Evolutionary conservation across 805 yeast species (phyloP).

Genomic region (Candida odintsovae): DNA sequence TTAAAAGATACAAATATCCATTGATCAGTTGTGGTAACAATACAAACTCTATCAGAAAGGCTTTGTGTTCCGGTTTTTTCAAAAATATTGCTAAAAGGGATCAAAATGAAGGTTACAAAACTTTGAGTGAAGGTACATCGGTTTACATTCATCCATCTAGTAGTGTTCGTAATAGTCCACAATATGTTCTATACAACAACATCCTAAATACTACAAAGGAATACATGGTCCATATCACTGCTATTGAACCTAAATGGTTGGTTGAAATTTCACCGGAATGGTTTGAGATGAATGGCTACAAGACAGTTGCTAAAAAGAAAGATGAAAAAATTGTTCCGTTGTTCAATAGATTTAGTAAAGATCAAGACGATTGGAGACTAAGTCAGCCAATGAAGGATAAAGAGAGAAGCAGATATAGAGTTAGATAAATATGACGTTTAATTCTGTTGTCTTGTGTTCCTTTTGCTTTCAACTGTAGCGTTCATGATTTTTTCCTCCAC

Average conservation of each 20-base stretch:
- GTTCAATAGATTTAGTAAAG: slow-evolving; percentile 7
- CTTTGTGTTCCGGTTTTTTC: slow-evolving; percentile 65
- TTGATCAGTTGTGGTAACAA: slow-evolving; percentile 49
- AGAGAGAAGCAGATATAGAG: slow-evolving; percentile 5
- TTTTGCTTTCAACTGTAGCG: too few species aligned
- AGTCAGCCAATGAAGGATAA: slow-evolving; percentile 6
- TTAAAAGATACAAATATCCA: slow-evolving; percentile 42
- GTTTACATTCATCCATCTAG: slow-evolving; percentile 89
- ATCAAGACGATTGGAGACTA: slow-evolving; percentile 10
- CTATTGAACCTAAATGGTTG: slow-evolving; percentile 80
- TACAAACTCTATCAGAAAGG: slow-evolving; percentile 50
- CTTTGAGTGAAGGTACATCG: slow-evolving; percentile 63
- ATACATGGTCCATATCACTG: slow-evolving; percentile 85
- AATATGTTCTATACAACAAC: slow-evolving; percentile 78
- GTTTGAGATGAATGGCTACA: slow-evolving; percentile 9
- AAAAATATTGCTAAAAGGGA: slow-evolving; percentile 62
- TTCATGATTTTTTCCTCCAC: too few species aligned
- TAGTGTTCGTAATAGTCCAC: slow-evolving; percentile 59
- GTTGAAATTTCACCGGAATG: slow-evolving; percentile 8
- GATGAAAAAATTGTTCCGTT: slow-evolving; percentile 11
- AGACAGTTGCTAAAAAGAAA: slow-evolving; percentile 10
- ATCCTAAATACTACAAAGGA: slow-evolving; percentile 79
- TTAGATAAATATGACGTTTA: background rate
- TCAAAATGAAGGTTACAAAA: slow-evolving; percentile 68
- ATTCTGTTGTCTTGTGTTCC: too few species aligned